Evolutionary conservation across 1,284 basidiomycete genomes (phyloP).

Genomic region (Trichosporon sp.): DNA sequence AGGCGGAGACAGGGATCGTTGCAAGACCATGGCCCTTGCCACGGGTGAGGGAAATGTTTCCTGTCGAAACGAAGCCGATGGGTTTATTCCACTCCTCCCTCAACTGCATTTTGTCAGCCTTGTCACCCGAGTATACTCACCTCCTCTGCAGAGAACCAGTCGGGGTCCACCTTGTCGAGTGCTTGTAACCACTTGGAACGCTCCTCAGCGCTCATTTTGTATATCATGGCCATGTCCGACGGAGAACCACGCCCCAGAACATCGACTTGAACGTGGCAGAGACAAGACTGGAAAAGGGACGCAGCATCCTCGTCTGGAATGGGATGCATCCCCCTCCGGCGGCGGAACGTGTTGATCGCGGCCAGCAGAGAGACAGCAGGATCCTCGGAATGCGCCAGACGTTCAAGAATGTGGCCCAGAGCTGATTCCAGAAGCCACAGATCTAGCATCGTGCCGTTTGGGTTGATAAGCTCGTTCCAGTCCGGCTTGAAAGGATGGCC

Average conservation of each 20-base stretch:
- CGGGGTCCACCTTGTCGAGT: too few species aligned
- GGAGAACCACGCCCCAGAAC: slow-evolving; percentile 71
- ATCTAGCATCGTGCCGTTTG: slow-evolving; percentile 10
- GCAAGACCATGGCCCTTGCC: slow-evolving; percentile 75
- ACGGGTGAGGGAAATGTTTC: slow-evolving; percentile 73
- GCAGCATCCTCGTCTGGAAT: slow-evolving; percentile 56
- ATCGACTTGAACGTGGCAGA: slow-evolving; percentile 67
- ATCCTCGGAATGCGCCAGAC: not conserved
- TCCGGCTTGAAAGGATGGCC: slow-evolving; percentile 73
- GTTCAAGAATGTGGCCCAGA: slow-evolving; percentile 35
- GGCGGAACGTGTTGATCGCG: slow-evolving; percentile 65
- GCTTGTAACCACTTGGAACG: too few species aligned
- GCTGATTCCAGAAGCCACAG: slow-evolving; percentile 70
- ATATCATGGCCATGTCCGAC: slow-evolving; percentile 71
- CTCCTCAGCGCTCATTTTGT: slow-evolving; percentile 59
- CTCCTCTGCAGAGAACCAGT: slow-evolving; percentile 40
- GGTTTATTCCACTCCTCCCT: slow-evolving; percentile 52
- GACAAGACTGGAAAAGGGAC: slow-evolving; percentile 63
- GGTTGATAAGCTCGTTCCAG: slow-evolving; percentile 61
- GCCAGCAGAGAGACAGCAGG: slow-evolving; percentile 58
- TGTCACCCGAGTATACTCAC: not conserved
- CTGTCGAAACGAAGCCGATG: slow-evolving; percentile 78
- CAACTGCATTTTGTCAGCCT: too few species aligned
- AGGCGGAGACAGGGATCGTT: slow-evolving; percentile 64
- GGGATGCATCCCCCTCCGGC: slow-evolving; percentile 61